Evolutionary conservation across 495 filamentous ascomycete genomes (phyloP), one percentile per base, ranked within the genome.

Genomic region (Stereocaulon alpinum): DNA sequence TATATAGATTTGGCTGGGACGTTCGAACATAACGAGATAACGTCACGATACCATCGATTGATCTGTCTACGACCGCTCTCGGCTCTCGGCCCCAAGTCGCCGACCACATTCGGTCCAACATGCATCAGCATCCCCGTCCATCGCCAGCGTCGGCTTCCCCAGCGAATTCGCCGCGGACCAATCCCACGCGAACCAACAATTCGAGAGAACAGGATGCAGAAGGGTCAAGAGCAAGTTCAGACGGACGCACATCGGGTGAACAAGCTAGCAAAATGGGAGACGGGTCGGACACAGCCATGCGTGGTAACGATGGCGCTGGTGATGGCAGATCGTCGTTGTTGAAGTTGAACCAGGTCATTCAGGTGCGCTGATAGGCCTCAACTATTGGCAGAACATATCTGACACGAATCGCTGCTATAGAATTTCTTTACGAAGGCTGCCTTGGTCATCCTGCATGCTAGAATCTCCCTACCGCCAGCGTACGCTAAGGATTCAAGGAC

Each of bases 341-440:
- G 66, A 92, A 90, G 70, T 74, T 95, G 61, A 90, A 89, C 67
- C 91, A 95, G 76, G 88, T 96, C 63, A 85, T 95, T 63, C 86
- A 91, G 80, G 91, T 93, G 79, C 47, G 80, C 68, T 40, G 40
- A 24, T 42, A 50, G 40, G 34, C 27, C 50, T 59, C 42, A 27
- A 56, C 51, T 41, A 41, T 64, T 57, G 24, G 56, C 62, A 43
- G 45, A 51, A 2, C 27, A 20, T 1, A 5, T 24, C 24, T 51
- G n/a, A 30, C 61, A 52, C 63, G 62, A 56, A 53, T 41, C 29
- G 56, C 27, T 60, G 30, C 17, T 44, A 29, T 70, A 97, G 89
- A 95, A 95, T 68, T 95, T 94, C 70, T 86, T 89, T 71, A 84
- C 80, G 54, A 98, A 97, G 76, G 86, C 88, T 40, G 88, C 90